Evolutionary conservation across 2,329 filamentous ascomycete species (phyloP), one percentile per base, ranked within the genome.

Genomic region (Penicillium sp.): DNA sequence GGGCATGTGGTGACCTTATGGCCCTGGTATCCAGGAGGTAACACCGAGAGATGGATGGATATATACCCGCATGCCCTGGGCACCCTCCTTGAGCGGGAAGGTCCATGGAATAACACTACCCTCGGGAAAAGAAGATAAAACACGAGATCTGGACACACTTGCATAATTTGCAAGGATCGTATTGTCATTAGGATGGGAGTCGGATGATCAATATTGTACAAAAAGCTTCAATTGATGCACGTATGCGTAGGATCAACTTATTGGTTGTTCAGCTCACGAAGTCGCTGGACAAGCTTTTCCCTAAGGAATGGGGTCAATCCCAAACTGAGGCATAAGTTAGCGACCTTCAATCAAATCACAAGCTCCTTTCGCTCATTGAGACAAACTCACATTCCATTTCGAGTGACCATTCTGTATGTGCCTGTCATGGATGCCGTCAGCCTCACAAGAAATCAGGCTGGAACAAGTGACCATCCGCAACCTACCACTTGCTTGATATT

Each of bases 381-480:
- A 20, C 14, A 17, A 12, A 79, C 81, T 75, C 72, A 83, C 73
- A 88, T 82, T 56, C 86, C 86, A 68, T 88, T 84, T 31, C 82
- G 78, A 25, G 86, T 88, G 15, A 86, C 75, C 43, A 86, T 73
- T 53, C 86, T 76, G 76, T 88, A 88, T n/a, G 85, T 88, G 22
- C 79, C 77, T 79, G 49, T n/a, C 22, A 55, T 35, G 17, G n/a
- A 49, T 34, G 17, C 6, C 6, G 59, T 67, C 41, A 66, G 68
- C 37, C 63, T 25, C 45, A 20, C 28, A 50, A n/a, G 28, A 35
- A n/a, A 43, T 17, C 4, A 3, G 22, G 12, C 5, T 17, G 34
- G 12, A 7, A 31, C 37, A 14, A 34, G 37, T 3, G 22, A 22
- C 12, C 14, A 20, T 15, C 31, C 7, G 6, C 37, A 55, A 42